Evolutionary conservation across 805 yeast species (phyloP).

Genomic region (Barnettozyma sucrosica): DNA sequence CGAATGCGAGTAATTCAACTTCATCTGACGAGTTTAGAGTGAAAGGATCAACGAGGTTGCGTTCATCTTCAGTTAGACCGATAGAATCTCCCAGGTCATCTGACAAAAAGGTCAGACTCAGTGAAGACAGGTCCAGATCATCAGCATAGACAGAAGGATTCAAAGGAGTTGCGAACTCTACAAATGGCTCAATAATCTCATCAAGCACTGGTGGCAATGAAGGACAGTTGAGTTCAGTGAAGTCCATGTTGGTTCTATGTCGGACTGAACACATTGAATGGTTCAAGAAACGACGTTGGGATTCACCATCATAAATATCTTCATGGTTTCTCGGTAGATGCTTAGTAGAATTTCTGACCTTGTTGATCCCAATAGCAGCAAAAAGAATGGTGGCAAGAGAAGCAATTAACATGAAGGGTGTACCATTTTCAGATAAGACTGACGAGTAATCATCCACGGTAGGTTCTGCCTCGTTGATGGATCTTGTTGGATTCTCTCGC

Average conservation of each 20-base stretch:
- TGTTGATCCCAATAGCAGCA: background rate
- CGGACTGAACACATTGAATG: background rate
- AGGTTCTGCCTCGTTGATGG: background rate
- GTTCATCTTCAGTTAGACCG: background rate
- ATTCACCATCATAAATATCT: background rate
- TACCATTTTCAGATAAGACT: background rate
- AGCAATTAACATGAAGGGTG: background rate
- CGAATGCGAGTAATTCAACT: constrained; percentile 4
- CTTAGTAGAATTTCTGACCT: background rate
- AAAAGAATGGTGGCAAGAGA: background rate
- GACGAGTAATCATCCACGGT: background rate
- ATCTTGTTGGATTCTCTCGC: background rate
- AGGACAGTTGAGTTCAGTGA: background rate
- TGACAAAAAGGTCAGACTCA: constrained; percentile 13
- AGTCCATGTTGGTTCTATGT: background rate
- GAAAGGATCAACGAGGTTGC: constrained; percentile 7
- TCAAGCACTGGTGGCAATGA: background rate
- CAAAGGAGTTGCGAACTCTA: background rate
- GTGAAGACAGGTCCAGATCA: constrained; percentile 5
- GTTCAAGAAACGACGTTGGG: background rate
- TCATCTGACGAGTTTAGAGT: constrained; percentile 14
- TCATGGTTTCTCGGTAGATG: background rate
- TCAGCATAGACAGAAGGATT: constrained; percentile 2
- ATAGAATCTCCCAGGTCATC: constrained; percentile 12
- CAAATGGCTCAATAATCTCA: background rate